phyloP scores from a whole-genome alignment of 164 flowering plant genomes.

The Euptelea pleiosperma region DNA sequence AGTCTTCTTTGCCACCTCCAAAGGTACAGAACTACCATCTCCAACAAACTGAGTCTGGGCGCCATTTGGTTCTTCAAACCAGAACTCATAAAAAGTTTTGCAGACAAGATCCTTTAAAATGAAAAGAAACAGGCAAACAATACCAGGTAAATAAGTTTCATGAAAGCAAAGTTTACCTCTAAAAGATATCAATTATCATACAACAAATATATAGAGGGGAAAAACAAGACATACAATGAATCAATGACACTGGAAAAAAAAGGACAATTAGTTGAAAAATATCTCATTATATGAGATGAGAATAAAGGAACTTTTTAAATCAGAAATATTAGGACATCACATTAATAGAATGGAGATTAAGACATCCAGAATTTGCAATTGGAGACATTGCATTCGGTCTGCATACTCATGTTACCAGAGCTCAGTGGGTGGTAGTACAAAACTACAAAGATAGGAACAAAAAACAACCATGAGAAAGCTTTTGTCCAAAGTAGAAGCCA shows the following conservation, averaged over 20 bases:
- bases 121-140: neutral
- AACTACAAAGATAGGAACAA: no score
- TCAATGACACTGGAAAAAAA: neutral
- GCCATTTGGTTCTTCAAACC: constrained; percentile 91
- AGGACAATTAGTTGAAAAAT: neutral
- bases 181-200: neutral
- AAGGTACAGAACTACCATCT: constrained; percentile 85
- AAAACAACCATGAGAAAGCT: no score
- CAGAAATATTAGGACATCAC: no score
- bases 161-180: neutral
- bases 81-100: constrained; percentile 96
- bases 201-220: neutral
- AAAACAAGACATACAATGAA: no score
- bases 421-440: no score
- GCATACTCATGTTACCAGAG: no score
- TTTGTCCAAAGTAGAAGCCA: no score
- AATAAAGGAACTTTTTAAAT: no score
- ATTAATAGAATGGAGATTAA: no score
- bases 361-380: no score
- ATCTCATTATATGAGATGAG: neutral
- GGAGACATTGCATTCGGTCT: no score
- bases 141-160: neutral
- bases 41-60: constrained; percentile 52
- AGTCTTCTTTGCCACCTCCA: constrained; percentile 84
- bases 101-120: constrained; percentile 85